A percentile compares a stretch with the other conserved stretches of the same genome.
phyloP scores from a whole-genome alignment of 495 filamentous ascomycete genomes.

The Amniculicola lignicola region DNA sequence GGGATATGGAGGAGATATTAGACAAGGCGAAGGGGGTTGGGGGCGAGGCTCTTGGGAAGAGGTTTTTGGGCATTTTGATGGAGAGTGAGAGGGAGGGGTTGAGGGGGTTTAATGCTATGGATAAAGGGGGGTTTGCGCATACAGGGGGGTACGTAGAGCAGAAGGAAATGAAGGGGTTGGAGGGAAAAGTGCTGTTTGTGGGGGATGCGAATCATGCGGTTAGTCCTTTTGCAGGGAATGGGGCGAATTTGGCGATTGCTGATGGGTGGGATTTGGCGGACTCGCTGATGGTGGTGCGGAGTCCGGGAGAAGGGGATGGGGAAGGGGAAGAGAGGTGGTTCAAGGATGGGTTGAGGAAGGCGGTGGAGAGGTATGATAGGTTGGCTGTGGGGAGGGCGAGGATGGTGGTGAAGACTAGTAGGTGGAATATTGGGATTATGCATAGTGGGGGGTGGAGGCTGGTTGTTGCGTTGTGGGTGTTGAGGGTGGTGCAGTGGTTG shows the following conservation, averaged over 20 bases:
- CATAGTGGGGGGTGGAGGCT: not conserved
- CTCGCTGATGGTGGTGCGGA: constrained; percentile 1
- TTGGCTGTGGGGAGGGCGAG: constrained; percentile 4
- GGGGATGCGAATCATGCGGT: constrained; percentile 49
- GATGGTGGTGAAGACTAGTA: not conserved
- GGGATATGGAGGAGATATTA: too few relatives aligned
- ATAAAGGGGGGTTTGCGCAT: constrained; percentile 11
- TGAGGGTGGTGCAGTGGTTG: constrained; percentile 6
- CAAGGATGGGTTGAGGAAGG: not conserved
- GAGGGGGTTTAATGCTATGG: constrained; percentile 19
- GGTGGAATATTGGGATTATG: not conserved
- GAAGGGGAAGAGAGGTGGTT: too few relatives aligned
- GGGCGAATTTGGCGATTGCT: constrained; percentile 43
- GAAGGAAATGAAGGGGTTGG: not conserved
- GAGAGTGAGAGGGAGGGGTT: constrained; percentile 6
- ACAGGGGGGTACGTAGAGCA: not conserved
- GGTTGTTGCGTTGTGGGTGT: not conserved
- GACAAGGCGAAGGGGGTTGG: not conserved
- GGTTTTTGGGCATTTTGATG: constrained; percentile 7
- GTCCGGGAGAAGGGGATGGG: too few relatives aligned
- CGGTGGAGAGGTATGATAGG: constrained; percentile 1
- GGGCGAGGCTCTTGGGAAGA: constrained; percentile 3
- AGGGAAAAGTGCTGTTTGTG: constrained; percentile 41
- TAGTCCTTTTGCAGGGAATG: constrained; percentile 46
- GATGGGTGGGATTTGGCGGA: constrained; percentile 20